Evolutionary conservation across 108 stramenopile species (phyloP).

Genomic region (Seminavis robusta): DNA sequence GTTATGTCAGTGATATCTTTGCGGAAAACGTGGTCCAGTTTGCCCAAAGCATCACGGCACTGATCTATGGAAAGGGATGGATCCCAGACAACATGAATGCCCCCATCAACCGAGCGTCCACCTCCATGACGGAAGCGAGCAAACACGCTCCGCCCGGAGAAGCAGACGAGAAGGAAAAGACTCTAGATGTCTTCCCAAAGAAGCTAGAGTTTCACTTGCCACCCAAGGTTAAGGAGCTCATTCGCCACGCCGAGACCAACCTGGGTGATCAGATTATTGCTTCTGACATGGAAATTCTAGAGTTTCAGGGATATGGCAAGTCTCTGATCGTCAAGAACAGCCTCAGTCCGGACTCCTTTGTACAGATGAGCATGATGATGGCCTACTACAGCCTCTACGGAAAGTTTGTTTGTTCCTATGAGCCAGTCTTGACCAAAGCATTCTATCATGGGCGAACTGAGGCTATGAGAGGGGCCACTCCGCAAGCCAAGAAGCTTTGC

Average conservation of each 20-base stretch:
- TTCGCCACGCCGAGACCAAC: constrained; percentile 76
- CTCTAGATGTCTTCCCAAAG: constrained; percentile 63
- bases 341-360: constrained; percentile 80
- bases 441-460: constrained; percentile 89
- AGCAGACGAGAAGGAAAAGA: constrained; percentile 22
- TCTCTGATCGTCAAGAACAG: constrained; percentile 68
- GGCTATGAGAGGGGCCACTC: constrained; percentile 77
- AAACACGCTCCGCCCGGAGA: no score
- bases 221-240: constrained; percentile 47
- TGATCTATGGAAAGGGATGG: constrained; percentile 51
- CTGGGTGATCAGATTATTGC: constrained; percentile 77
- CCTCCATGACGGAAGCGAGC: constrained; percentile 1
- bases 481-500: constrained; percentile 58
- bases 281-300: constrained; percentile 65
- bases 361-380: constrained; percentile 76
- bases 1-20: constrained; percentile 83
- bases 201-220: constrained; percentile 71
- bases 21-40: constrained; percentile 82
- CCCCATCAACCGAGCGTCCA: constrained; percentile 48
- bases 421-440: constrained; percentile 77
- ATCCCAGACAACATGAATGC: constrained; percentile 68
- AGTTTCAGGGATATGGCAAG: constrained; percentile 78
- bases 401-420: constrained; percentile 71
- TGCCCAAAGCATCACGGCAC: constrained; percentile 79
- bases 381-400: constrained; percentile 85